Base-by-base conservation (phyloP, 2,329 filamentous ascomycete genomes). In the Huntiella omanensis region DNA sequence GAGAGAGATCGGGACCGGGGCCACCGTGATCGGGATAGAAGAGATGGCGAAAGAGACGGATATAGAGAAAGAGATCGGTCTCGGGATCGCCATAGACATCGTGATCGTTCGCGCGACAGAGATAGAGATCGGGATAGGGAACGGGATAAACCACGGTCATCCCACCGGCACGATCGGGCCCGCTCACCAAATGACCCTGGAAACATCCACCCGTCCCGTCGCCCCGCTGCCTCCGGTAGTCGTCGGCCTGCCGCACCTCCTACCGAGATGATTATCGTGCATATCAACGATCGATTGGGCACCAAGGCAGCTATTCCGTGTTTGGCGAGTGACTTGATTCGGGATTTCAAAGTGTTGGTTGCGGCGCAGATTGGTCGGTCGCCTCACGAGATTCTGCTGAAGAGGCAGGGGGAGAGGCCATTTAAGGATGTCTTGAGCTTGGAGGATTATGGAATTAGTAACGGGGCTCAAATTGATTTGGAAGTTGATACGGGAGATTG, bases 251-350 rank as follows among this genome's bases (percentile, higher is more conserved):
- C 22, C 7, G 22, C 22, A 7, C 22, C 22, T 7, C 22, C 22
- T 28, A 81, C 92, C 57, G 80, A 85, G 48, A 92, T 95, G 81
- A 95, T 96, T 54, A 75, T 93, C 44, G 87, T 96, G 13, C 77
- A 88, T 56, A 77, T 96, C 57, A 96, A 96, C 60, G 88, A 96
- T 62, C 75, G 88, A n/a, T 67, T 96, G 33, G 88, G 88, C 10
- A 95, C 88, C n/a, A 94, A 94, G 57, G 84, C 87, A 12, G 81
- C 83, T 45, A 91, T 96, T 52, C 88, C 88, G 0, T 95, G 87
- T 59, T 68, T 94, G 48, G 78, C 83, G 1, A 81, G 77, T 3
- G 88, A 96, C 63, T 79, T 78, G 5, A 79, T 95, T 53, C 80
- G 79, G 52, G 71, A 87, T 50, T 85, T 95, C 65, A 95, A 95